Evolutionary conservation across 1,284 basidiomycete species (phyloP).

Genomic region (Ceratobasidium papillatum): DNA sequence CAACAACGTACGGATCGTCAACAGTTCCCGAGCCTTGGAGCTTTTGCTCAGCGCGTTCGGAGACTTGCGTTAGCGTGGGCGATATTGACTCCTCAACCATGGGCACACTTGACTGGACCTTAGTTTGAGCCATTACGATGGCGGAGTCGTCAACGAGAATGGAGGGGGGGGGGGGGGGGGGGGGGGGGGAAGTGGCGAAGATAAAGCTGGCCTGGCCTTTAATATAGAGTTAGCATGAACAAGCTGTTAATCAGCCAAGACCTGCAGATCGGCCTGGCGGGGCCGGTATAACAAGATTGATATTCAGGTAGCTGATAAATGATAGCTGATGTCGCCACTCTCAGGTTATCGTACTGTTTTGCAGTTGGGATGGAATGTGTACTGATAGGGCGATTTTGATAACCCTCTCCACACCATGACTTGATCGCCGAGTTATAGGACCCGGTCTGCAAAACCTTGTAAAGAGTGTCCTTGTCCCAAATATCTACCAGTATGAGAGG

Average conservation of each 20-base stretch:
- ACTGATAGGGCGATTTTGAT: neutral
- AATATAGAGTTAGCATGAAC: neutral
- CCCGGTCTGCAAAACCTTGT: too few relatives aligned
- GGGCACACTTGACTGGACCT: neutral
- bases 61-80: slow-evolving; percentile 9
- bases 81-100: neutral
- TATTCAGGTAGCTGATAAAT: neutral
- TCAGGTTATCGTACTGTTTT: neutral
- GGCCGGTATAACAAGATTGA: neutral
- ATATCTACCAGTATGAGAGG: too few relatives aligned
- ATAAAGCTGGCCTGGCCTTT: too few relatives aligned
- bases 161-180: neutral
- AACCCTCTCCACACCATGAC: neutral
- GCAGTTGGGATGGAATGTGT: neutral
- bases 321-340: neutral
- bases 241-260: neutral
- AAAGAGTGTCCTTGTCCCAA: too few relatives aligned
- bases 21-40: slow-evolving; percentile 53
- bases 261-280: neutral
- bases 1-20: slow-evolving; percentile 64
- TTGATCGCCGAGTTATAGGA: neutral
- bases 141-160: neutral
- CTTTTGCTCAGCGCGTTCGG: neutral
- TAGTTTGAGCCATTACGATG: neutral
- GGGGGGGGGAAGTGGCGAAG: neutral